phyloP scores from a whole-genome alignment of 2,329 filamentous ascomycete species.

The Lecanosticta acicola region DNA sequence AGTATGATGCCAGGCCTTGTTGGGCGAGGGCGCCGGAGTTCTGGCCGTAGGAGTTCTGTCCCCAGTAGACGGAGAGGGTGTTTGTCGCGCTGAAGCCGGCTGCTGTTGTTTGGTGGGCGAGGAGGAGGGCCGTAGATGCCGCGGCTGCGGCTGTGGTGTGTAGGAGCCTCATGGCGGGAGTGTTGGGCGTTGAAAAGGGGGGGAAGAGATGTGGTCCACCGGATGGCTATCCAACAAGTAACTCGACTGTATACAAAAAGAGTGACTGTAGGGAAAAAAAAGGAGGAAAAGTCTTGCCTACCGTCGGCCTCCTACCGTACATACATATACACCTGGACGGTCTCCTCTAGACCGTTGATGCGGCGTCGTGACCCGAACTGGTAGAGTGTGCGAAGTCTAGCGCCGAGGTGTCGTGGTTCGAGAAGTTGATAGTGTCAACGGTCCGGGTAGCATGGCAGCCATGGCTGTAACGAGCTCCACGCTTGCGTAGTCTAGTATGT shows the following conservation, averaged over 20 bases:
- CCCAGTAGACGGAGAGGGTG: slow-evolving; percentile 13
- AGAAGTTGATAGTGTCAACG: background rate
- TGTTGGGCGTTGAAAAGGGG: background rate
- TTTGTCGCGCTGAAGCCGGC: slow-evolving; percentile 6
- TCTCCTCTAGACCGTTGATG: background rate
- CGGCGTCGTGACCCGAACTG: background rate
- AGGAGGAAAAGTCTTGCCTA: background rate
- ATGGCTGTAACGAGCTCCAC: too few relatives aligned
- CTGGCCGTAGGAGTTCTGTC: slow-evolving; percentile 56
- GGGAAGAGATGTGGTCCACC: background rate
- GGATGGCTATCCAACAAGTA: too few relatives aligned
- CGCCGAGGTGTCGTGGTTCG: background rate
- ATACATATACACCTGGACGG: background rate
- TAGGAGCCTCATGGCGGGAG: background rate
- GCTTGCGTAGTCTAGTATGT: background rate
- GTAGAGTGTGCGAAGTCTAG: background rate
- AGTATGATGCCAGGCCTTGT: slow-evolving; percentile 54
- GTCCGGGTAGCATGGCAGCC: background rate
- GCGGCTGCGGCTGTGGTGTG: background rate
- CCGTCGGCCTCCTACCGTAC: background rate
- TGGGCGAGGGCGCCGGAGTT: slow-evolving; percentile 45
- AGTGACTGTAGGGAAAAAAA: background rate
- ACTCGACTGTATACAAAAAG: background rate
- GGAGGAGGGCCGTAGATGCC: background rate
- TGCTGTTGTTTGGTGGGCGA: background rate